Evolutionary conservation across 441 rosid genomes (phyloP), one percentile per base, ranked within the genome.

Genomic region (Erysimum pusillum): DNA sequence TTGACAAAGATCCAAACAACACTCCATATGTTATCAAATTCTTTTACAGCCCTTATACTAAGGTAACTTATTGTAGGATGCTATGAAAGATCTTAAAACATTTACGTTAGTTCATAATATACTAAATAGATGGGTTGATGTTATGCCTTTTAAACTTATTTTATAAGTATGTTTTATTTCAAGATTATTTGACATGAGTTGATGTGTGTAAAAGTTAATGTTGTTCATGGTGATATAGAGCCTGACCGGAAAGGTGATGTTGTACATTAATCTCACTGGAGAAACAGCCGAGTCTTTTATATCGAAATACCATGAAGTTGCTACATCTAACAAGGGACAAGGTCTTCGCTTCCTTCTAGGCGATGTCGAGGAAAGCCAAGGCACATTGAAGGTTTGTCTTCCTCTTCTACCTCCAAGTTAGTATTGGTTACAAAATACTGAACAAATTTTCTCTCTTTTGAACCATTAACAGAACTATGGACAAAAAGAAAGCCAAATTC

Each of bases 401-500:
- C 25, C 25, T 22, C 25, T 22, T 22, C 25, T 22, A 22, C 25
- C 25, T 22, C 69, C 90, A 92, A 94, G 97, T 91, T 59, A 10
- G 87, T 79, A 9, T 69, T 51, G 52, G 38, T 71, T 60, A 68
- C 53, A 75, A 59, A 71, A 51, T 14, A 12, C 66, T 53, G 25
- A 69, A 7, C 35, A 49, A 9, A 32, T 32, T 13, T 31, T 22
- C 13, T 59, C 34, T 44, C 4, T 58, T 61, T 7, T 75, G 67
- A 18, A 69, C 25, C 25, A 22, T 22, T 22, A 22, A 22, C 70
- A 94, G 99, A 90, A 87, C 67, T 94, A 88, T 81, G 98, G 99
- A 75, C 85, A 78, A 92, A 86, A 79, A 78, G 94, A 87, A 67
- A 88, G 90, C 42, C 99, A 95, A 69, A 88, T 82, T 34, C 99